phyloP scores from a whole-genome alignment of 2,329 filamentous ascomycete genomes.

The Epichloe uncinata region DNA sequence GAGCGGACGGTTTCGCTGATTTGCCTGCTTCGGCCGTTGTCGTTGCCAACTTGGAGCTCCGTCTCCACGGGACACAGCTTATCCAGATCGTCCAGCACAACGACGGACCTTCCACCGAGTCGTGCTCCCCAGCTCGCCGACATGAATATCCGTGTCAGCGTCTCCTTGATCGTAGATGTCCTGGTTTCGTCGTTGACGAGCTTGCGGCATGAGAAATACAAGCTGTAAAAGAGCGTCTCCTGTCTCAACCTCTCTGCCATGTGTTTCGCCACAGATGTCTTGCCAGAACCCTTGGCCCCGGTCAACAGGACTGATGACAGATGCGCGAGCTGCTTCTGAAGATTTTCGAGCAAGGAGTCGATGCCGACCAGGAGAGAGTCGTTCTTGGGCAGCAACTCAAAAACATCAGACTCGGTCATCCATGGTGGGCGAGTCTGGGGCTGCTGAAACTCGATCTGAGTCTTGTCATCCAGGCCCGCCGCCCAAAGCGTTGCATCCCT shows the following conservation, averaged over 20 bases:
- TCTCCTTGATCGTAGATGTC: conserved; percentile 84
- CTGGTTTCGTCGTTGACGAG: conserved; percentile 84
- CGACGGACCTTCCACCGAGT: conserved; percentile 67
- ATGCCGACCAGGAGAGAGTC: conserved; percentile 67
- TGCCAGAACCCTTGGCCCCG: conserved; percentile 80
- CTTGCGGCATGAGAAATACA: conserved; percentile 77
- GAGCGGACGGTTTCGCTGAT: conserved; percentile 80
- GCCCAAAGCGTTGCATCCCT: conserved; percentile 54
- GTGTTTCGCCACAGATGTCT: conserved; percentile 66
- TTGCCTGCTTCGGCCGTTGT: conserved; percentile 85
- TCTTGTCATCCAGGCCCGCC: conserved; percentile 60
- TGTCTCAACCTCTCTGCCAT: conserved; percentile 60
- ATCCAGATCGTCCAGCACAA: conserved; percentile 87
- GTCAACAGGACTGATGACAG: conserved; percentile 83
- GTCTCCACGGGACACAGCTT: conserved; percentile 88
- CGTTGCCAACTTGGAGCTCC: conserved; percentile 82
- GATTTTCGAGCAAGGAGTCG: conserved; percentile 57
- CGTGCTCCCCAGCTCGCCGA: conserved; percentile 83
- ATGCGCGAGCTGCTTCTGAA: conserved; percentile 65
- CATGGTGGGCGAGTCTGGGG: conserved; percentile 54
- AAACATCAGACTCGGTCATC: conserved; percentile 28
- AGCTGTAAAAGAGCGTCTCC: conserved; percentile 65
- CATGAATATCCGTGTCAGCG: conserved; percentile 71
- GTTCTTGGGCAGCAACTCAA: conserved; percentile 42
- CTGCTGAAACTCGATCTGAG: conserved; percentile 62